Percentiles rank a stretch among this genome's conserved stretches.
Evolutionary conservation across 2,329 filamentous ascomycete species (phyloP).

Genomic region (Fusarium oligoseptatum): DNA sequence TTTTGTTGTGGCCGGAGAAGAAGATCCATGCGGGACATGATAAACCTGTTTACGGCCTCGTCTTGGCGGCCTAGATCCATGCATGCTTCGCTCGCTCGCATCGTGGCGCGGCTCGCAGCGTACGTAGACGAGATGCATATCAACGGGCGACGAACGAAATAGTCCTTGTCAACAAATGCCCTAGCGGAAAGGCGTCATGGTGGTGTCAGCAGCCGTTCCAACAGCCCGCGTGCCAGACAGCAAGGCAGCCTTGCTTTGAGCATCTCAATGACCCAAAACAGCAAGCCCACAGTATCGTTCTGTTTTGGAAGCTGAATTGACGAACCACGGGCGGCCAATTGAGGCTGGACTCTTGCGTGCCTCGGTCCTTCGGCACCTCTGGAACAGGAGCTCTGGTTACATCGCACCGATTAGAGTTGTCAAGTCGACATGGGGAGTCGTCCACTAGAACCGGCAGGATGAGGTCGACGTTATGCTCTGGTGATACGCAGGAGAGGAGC

Average conservation of each 20-base stretch:
- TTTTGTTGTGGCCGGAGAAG: conserved; percentile 23
- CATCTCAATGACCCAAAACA: conserved; percentile 19
- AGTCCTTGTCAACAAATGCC: conserved; percentile 7
- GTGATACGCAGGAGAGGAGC: conserved; percentile 32
- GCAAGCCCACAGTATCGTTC: conserved; percentile 9
- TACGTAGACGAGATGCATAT: conserved; percentile 22
- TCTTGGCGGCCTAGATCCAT: conserved; percentile 19
- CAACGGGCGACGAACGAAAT: conserved; percentile 2
- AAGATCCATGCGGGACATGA: conserved; percentile 18
- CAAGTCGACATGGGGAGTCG: conserved; percentile 14
- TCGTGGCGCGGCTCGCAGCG: conserved; percentile 34
- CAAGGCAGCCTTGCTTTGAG: conserved; percentile 23
- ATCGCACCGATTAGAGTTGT: conserved; percentile 35
- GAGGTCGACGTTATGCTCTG: conserved; percentile 25
- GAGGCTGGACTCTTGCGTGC: conserved; percentile 14
- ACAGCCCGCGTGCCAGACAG: conserved; percentile 34
- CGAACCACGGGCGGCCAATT: conserved; percentile 14
- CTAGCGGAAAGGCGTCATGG: conserved; percentile 16
- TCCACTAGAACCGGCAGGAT: conserved; percentile 18
- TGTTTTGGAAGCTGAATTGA: conserved; percentile 25
- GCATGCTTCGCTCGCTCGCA: conserved; percentile 15
- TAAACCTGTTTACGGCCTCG: conserved; percentile 7
- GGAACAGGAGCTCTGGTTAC: conserved; percentile 21
- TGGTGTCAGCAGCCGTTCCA: conserved; percentile 19
- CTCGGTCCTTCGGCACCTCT: conserved; percentile 15